A percentile compares a stretch with the other conserved stretches of the same genome.
These are phyloP conservation scores for Xerocomellus amylosporus DNA, from an alignment of 768 basidiomycete genomes.

Conservation along the genomic window DNA sequence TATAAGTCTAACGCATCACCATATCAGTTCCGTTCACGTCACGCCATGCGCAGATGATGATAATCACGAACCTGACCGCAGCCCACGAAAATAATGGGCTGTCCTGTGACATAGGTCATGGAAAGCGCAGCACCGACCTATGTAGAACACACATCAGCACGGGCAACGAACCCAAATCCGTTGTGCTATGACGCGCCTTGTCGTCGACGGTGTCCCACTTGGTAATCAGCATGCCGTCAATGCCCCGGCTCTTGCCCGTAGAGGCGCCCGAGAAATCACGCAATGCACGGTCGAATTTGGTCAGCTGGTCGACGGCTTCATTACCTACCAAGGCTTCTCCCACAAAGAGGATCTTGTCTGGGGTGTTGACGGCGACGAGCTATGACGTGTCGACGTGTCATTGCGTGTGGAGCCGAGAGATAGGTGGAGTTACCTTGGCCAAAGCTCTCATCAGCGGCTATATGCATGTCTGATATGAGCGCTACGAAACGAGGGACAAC, in stretches of 20 bases:
- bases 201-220: conserved; percentile 99
- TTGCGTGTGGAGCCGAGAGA: neutral
- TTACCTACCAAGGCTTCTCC: conserved; percentile 98
- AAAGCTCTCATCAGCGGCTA: conserved; percentile 96
- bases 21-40: conserved; percentile 14
- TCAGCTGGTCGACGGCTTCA: conserved; percentile 96
- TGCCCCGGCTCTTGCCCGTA: conserved; percentile 73
- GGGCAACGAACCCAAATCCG: neutral
- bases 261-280: conserved; percentile 85
- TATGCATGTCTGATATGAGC: conserved; percentile 7
- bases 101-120: conserved; percentile 99
- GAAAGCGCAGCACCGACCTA: conserved; percentile 97
- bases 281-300: conserved; percentile 93
- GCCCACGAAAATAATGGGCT: conserved; percentile 97
- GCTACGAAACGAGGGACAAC: neutral
- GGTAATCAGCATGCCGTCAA: conserved; percentile 97
- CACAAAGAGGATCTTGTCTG: conserved; percentile 97
- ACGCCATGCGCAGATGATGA: neutral
- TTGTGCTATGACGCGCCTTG: conserved; percentile 54
- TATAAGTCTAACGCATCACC: conserved; percentile 70
- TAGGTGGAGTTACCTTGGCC: conserved; percentile 64
- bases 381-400: conserved; percentile 29
- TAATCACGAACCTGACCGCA: conserved; percentile 78
- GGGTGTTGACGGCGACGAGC: conserved; percentile 90
- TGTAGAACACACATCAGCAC: neutral